phyloP scores from a whole-genome alignment of 352 stramenopile genomes.

The Globisporangium middletonii region DNA sequence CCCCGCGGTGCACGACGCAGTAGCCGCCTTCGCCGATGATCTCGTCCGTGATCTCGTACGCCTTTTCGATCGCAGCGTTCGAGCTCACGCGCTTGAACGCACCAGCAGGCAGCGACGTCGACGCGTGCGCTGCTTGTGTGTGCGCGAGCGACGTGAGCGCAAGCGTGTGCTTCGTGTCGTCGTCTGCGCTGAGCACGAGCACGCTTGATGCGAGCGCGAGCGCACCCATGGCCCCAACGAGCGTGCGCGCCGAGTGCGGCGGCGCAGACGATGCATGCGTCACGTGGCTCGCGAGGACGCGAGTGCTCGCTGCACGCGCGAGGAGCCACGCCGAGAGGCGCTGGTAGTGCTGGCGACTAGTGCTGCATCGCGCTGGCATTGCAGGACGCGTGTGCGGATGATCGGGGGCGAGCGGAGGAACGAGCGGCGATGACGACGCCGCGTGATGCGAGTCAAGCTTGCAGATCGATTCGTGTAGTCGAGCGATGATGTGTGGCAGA shows the following conservation, averaged over 20 bases:
- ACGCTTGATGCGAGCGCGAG: slow-evolving; percentile 4
- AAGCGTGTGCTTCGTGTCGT: not conserved
- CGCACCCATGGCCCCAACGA: not conserved
- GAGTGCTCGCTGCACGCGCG: not conserved
- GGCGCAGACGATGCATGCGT: not conserved
- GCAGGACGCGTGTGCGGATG: not conserved
- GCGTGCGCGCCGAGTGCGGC: not conserved
- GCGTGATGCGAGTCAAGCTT: too few relatives aligned
- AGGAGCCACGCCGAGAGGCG: slow-evolving; percentile 6
- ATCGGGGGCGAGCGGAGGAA: not conserved
- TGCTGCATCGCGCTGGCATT: slow-evolving; percentile 4
- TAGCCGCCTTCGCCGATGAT: slow-evolving; percentile 79
- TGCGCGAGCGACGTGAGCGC: slow-evolving; percentile 3
- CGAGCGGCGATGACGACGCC: too few relatives aligned
- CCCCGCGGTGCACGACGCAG: slow-evolving; percentile 67
- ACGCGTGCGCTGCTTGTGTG: not conserved
- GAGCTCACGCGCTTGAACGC: slow-evolving; percentile 5
- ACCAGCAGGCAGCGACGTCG: not conserved
- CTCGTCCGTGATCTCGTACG: slow-evolving; percentile 75
- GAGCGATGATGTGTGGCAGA: too few relatives aligned
- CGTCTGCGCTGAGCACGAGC: slow-evolving; percentile 6
- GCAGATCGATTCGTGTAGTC: too few relatives aligned
- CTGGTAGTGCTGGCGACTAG: not conserved
- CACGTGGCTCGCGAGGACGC: not conserved
- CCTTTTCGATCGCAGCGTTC: slow-evolving; percentile 40